Percentiles rank a stretch among this genome's conserved stretches.
Evolutionary conservation across 2,329 filamentous ascomycete species (phyloP).

Genomic region (Colletotrichum plurivorum): DNA sequence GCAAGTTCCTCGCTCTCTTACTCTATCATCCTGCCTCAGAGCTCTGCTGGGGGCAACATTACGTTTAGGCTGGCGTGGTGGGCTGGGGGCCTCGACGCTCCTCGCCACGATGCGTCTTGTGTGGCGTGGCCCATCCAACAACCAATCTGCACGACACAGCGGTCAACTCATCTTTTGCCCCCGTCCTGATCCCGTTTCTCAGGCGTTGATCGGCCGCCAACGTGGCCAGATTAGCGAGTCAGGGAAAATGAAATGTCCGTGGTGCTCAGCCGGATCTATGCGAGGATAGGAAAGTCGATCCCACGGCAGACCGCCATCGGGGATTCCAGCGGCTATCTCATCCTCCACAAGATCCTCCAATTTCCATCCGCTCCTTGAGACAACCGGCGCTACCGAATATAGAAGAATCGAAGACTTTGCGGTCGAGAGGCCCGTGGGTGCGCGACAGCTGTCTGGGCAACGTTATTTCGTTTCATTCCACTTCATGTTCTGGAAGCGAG

Average conservation of each 20-base stretch:
- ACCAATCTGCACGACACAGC: constrained; percentile 20
- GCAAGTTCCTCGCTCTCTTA: constrained; percentile 8
- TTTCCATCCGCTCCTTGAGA: constrained; percentile 35
- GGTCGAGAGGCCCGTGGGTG: constrained; percentile 19
- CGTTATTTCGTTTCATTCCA: constrained; percentile 35
- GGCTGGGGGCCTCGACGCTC: constrained; percentile 15
- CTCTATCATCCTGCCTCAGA: too few relatives aligned
- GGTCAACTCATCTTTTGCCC: constrained; percentile 28
- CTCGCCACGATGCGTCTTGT: constrained; percentile 11
- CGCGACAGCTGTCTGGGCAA: constrained; percentile 27
- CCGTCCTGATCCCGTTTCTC: constrained; percentile 10
- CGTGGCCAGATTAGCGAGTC: constrained; percentile 31
- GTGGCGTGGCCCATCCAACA: constrained; percentile 16
- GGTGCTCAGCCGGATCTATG: constrained; percentile 20
- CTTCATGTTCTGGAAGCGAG: constrained; percentile 35
- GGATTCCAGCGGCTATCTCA: constrained; percentile 19
- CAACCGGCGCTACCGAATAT: constrained; percentile 25
- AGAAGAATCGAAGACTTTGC: constrained; percentile 17
- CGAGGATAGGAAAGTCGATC: constrained; percentile 21
- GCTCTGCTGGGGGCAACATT: background rate
- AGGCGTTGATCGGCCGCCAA: constrained; percentile 6
- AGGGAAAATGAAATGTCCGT: constrained; percentile 17
- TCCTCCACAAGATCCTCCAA: constrained; percentile 37
- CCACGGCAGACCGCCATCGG: constrained; percentile 25
- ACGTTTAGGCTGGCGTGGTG: background rate